Percentiles rank a stretch among this genome's conserved stretches.
These are phyloP conservation scores for Jatropha podagrica DNA, from an alignment of 441 rosid species.

Conservation along the genomic window DNA sequence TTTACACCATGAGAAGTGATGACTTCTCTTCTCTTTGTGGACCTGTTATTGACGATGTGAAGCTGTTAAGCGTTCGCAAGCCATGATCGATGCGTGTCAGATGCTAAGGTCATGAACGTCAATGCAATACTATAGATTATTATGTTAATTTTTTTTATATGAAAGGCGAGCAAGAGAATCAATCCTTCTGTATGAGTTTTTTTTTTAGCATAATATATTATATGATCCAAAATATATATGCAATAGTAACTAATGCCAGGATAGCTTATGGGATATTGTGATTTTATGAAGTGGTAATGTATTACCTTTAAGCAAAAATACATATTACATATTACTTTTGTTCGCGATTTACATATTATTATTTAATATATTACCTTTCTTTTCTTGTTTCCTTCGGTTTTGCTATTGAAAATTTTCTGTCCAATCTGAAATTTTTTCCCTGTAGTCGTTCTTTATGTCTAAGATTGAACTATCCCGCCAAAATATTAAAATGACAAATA, in stretches of 20 bases:
- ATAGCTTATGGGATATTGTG: conserved; percentile 5
- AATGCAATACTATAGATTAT: neutral
- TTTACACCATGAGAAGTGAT: conserved; percentile 64
- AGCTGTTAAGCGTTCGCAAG: conserved; percentile 46
- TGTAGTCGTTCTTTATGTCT: no score
- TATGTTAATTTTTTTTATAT: neutral
- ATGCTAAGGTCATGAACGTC: neutral
- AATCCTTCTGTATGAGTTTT: neutral
- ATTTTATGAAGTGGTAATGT: conserved; percentile 12
- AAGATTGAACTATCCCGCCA: no score
- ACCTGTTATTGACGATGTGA: conserved; percentile 72
- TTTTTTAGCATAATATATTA: neutral
- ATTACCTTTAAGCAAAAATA: neutral
- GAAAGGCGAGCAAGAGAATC: neutral
- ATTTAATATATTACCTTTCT: no score
- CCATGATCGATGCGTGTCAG: conserved; percentile 18
- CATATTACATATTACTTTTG: no score
- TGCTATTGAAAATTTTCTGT: no score
- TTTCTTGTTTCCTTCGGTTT: no score
- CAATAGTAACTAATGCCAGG: neutral
- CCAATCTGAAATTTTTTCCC: no score
- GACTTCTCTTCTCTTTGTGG: conserved; percentile 78
- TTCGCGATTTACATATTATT: no score
- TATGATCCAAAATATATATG: neutral
- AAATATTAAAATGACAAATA: no score